Evolutionary conservation across 1,139 yeast genomes (phyloP).

Genomic region (Pneumocystis sp.): DNA sequence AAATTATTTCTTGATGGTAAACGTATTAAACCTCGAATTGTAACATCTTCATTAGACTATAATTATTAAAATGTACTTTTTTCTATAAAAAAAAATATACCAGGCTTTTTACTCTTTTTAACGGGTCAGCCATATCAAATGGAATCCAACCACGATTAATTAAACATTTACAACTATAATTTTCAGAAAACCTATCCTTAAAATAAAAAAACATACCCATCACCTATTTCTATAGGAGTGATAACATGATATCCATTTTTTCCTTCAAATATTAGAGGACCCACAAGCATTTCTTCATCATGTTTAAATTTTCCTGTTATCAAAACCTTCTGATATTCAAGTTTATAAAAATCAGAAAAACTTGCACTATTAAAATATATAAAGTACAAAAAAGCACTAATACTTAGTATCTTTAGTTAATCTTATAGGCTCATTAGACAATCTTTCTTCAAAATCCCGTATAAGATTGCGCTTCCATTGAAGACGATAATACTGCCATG

Average conservation of each 20-base stretch:
- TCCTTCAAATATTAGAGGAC: slow-evolving; percentile 72
- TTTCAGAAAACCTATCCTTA: slow-evolving; percentile 32
- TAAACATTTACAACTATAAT: slow-evolving; percentile 28
- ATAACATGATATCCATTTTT: slow-evolving; percentile 63
- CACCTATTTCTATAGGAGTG: slow-evolving; percentile 64
- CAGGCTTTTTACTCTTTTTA: slow-evolving; percentile 35
- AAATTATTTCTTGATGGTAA: slow-evolving; percentile 53
- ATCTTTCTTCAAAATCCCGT: slow-evolving; percentile 64
- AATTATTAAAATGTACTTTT: neutral
- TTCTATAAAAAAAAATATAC: neutral
- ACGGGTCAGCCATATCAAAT: slow-evolving; percentile 56
- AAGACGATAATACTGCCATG: slow-evolving; percentile 82
- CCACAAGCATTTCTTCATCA: slow-evolving; percentile 77
- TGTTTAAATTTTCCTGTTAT: slow-evolving; percentile 69
- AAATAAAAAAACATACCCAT: slow-evolving; percentile 33
- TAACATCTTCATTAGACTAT: slow-evolving; percentile 48
- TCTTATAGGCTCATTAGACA: slow-evolving; percentile 57
- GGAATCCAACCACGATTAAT: slow-evolving; percentile 89
- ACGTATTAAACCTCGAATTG: slow-evolving; percentile 52
- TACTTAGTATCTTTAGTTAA: slow-evolving; percentile 35
- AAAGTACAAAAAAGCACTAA: neutral
- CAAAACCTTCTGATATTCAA: slow-evolving; percentile 66
- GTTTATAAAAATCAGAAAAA: slow-evolving; percentile 39
- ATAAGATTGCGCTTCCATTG: slow-evolving; percentile 82
- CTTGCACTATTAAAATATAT: slow-evolving; percentile 12